Base-by-base conservation (phyloP, 441 rosid species). In the Erodium moschatum region DNA sequence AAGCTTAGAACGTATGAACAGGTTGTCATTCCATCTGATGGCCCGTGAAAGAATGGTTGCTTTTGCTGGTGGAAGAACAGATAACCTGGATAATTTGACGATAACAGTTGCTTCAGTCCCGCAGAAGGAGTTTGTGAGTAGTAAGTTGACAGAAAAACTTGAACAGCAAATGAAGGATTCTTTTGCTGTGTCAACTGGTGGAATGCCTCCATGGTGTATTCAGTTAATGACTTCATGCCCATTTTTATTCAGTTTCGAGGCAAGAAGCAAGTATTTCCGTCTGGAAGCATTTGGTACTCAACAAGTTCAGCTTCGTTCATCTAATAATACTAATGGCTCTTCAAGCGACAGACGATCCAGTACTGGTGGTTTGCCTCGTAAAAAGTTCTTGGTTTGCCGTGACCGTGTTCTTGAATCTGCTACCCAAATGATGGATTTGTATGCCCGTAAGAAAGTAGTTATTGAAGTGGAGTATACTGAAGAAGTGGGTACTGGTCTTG, bases 401-500 rank as follows among this genome's bases (percentile, higher is more conserved):
- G 91, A 89, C 68, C 84, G 21, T 16, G 76, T 95, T 77, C 81
- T 95, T 74, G 95, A 85, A 73, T 91, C 96, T 75, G 99, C 92
- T 63, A 72, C 88, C 64, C 80, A 85, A 74, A 85, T 95, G 97
- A 91, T 95, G 97, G 90, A 88, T 65, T 66, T 78, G 70, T 81
- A 85, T 76, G 86, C 88, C 27, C 69, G 40, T 50, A 83, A 80
- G 67, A 91, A 85, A 69, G 88, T 79, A 64, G 87, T 88, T 15
- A 72, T 95, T 73, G 99, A 95, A 78, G 96, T 95, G 69, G 91
- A 86, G 73, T 95, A 89, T 75, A 78, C 77, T 77, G 99, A 88
- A 80, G 99, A 95, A 86, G 96, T 95, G 9, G 99, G 99, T 62
- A 90, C 92, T 16, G 99, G 99, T 72, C 94, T 95, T 76, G 99